Evolutionary conservation across 805 yeast genomes (phyloP), one percentile per base, ranked within the genome.

Genomic region (Danielia oregonensis): DNA sequence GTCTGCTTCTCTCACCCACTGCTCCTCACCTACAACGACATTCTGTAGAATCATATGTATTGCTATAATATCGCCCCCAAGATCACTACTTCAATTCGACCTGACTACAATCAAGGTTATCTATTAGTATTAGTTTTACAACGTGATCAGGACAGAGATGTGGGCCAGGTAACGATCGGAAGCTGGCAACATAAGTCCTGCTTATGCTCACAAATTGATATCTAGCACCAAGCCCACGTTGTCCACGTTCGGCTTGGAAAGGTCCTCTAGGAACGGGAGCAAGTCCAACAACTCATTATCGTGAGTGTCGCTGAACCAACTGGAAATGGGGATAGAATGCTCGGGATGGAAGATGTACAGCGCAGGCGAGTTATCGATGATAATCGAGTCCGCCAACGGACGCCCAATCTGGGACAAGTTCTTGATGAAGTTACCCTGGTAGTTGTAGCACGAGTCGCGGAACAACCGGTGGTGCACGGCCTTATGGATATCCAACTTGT

Each of bases 261-360:
- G 64, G 57, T 93, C 97, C 58, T 87, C 86, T 48, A 93, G 70
- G 40, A 93, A 79, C 10, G 97, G 98, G 35, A 93, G 65, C 61
- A 93, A 77, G 61, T 93, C 99, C 42, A 86, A 61, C 51, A 93
- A 71, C 69, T 93, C 99, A 57, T 89, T 89, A 60, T 93, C 99
- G 59, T 93, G 98, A 18, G 93, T 79, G 63, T 93, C 99, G 47
- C 96, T 86, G 70, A 93, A 93, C 99, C 99, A 93, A 58, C 93
- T 82, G 46, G 96, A 86, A 18, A 93, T 86, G 16, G 99, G 99
- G 18, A 93, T 83, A 6, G 97, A 95, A 65, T 93, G 96, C 59
- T 87, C 95, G 14, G 98, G 99, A 57, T 93, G 97, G 70, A 93
- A 86, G 37, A 91, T 81, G 61, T 93, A 93, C n/a, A 96, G 86